These are phyloP conservation scores for Pogostemon cablin DNA, from an alignment of 257 asterid genomes.

Conservation along the genomic window DNA sequence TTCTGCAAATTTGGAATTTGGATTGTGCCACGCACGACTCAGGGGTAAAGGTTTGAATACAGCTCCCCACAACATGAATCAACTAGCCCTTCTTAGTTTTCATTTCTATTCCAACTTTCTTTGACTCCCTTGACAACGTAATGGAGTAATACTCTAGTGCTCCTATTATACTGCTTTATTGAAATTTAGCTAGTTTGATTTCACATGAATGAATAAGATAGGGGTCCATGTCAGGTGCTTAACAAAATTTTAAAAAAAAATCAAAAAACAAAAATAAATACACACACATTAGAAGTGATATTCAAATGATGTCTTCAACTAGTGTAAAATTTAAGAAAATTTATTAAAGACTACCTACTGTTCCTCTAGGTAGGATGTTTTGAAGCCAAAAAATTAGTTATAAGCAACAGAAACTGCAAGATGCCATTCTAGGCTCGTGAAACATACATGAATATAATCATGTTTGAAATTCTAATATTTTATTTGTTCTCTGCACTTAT, in stretches of 20 bases:
- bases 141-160: background rate
- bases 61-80: background rate
- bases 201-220: background rate
- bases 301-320: background rate
- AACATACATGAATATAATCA: background rate
- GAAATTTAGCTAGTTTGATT: background rate
- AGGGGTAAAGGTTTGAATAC: background rate
- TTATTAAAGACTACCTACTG: background rate
- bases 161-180: background rate
- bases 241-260: no score
- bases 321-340: background rate
- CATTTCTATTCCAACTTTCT: background rate
- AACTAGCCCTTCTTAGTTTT: background rate
- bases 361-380: slow-evolving; percentile 7
- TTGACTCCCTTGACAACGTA: background rate
- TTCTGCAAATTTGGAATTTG: background rate
- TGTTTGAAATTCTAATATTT: background rate
- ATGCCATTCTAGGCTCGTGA: slow-evolving; percentile 16
- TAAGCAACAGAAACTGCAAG: slow-evolving; percentile 15
- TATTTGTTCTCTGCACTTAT: background rate
- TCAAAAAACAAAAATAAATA: background rate
- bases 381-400: slow-evolving; percentile 18
- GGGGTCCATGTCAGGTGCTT: background rate
- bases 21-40: background rate
- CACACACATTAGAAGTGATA: background rate